Evolutionary conservation across 257 asterid species (phyloP), one percentile per base, ranked within the genome.

Genomic region (Penstemon barbatus): DNA sequence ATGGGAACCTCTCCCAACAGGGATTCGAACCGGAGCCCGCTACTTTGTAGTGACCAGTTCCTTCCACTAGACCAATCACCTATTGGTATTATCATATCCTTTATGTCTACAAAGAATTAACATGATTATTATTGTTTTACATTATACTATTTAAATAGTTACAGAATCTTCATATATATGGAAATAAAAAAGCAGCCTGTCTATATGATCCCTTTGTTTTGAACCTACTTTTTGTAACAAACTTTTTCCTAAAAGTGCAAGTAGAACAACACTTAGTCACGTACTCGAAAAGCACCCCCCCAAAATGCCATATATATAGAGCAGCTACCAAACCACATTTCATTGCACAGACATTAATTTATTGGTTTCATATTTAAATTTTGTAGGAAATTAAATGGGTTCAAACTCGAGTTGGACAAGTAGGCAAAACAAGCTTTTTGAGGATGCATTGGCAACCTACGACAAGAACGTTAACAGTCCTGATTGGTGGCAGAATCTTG

Each of bases 361-460:
- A 25, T 39, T 10, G 19, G 33, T 25, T 25, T 25, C 33, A 59
- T 52, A 49, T 12, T 4, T 49, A 56, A 38, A 8, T 54, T 5
- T 4, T n/a, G 39, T 25, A 9, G 41, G 15, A 25, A 13, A 3
- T 13, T 44, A 19, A 74, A 84, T 86, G 81, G 76, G 73, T 7
- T 80, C 88, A 3, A 81, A 56, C 42, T 75, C 89, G 6, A 59
- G 70, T 0, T 89, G 96, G 96, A 87, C 85, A 0, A 58, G 72
- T 0, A 70, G 56, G 78, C 80, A 89, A 66, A 89, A 89, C 84
- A 87, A 87, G 90, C 57, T 56, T 57, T 89, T 89, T 57, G 96
- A 89, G 80, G 74, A 85, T 59, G 92, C 92, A 7, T 57, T 89
- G 76, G 92, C 95, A 0, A 55, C 61, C 8, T 83, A 71, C 72